Conservation (phyloP, 495 filamentous ascomycete species). For the Aspergillus cavernicola region DNA sequence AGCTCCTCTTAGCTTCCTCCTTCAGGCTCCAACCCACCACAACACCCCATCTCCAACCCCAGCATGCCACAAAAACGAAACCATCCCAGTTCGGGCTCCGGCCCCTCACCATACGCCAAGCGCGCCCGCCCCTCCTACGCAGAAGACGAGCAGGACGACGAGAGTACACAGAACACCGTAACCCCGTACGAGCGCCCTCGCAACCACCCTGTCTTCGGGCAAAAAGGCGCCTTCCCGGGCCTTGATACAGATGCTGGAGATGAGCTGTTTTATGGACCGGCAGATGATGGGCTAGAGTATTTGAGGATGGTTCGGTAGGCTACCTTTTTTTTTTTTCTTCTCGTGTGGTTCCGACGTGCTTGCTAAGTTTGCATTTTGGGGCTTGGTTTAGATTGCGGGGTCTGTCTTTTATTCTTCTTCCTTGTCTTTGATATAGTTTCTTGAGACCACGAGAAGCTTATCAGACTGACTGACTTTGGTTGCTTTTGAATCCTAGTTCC, state of each 20-base stretch:
- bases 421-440: background rate
- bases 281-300: conserved; percentile 68
- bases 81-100: conserved; percentile 18
- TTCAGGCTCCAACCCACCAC: background rate
- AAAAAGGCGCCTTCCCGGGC: conserved; percentile 72
- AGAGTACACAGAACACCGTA: conserved; percentile 1
- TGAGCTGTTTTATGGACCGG: conserved; percentile 46
- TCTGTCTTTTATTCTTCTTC: conserved; percentile 2
- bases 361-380: conserved; percentile 30
- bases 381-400: conserved; percentile 10
- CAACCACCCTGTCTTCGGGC: conserved; percentile 67
- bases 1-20: background rate
- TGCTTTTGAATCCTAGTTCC: conserved; percentile 46
- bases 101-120: conserved; percentile 22
- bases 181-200: conserved; percentile 39
- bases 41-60: conserved; percentile 6
- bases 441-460: background rate
- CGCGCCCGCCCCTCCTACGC: conserved; percentile 29
- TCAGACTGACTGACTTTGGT: background rate
- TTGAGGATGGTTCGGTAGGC: conserved; percentile 77
- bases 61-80: conserved; percentile 39
- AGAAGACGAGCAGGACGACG: conserved; percentile 23
- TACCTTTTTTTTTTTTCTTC: conserved; percentile 1
- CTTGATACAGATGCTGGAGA: conserved; percentile 54
- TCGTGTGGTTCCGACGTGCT: conserved; percentile 11